Evolutionary conservation across 495 filamentous ascomycete species (phyloP), one percentile per base, ranked within the genome.

Genomic region (Podospora appendiculata): DNA sequence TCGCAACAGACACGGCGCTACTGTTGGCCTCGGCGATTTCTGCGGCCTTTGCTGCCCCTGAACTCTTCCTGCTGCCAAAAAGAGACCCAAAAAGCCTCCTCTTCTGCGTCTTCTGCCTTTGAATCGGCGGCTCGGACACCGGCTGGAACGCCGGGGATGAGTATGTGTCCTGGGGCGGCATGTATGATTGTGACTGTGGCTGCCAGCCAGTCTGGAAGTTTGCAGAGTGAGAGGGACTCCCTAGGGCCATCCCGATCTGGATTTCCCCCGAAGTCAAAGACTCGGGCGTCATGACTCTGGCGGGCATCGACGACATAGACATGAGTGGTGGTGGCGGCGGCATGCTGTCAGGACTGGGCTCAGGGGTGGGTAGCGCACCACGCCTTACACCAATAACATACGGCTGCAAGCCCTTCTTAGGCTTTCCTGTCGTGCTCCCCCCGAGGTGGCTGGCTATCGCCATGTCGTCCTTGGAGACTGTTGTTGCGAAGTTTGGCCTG

Each of bases 241-340:
- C 79, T 41, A 83, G 64, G 12, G 79, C 80, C 78, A 83, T 79
- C 13, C 80, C 80, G 47, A 82, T 84, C 49, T 58, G 66, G 39
- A 60, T 62, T 52, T 66, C 60, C 25, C 60, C 62, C n/a, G 64
- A 56, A 45, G 49, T 59, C 41, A 71, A 51, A 10, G 72, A 73
- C 32, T 77, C 68, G n/a, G 70, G 68, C 6, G 69, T 72, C 18
- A 59, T 51, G 47, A 69, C 55, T 50, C 63, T 62, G 19, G 64
- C 50, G 32, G 62, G 55, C 43, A 57, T 52, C 45, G 63, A 52
- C 47, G 61, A 56, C 35, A 58, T 47, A 44, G 59, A 53, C 46
- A 58, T 47, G 18, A 59, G 48, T 11, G 62, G 41, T 10, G 56
- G 56, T 32, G 43, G 32, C 38, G 59, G 63, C 11, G 53, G 46